These are phyloP conservation scores for Salvia rosmarinus DNA, from an alignment of 257 asterid species.

Conservation along the genomic window DNA sequence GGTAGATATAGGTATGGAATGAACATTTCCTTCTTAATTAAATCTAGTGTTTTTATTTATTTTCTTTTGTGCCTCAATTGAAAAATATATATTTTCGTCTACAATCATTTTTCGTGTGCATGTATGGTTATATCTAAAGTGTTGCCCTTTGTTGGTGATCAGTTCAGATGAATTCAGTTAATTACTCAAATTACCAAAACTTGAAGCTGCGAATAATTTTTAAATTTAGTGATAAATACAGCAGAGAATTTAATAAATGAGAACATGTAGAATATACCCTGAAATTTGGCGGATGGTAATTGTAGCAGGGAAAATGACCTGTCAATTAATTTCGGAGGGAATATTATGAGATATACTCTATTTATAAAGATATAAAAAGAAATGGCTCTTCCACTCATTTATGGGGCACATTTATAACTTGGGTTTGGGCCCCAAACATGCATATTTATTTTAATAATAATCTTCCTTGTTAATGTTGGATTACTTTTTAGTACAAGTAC, in stretches of 20 bases:
- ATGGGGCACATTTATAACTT: slow-evolving; percentile 19
- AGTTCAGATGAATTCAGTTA: neutral
- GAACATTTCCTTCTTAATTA: too few species aligned
- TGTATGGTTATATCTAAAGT: neutral
- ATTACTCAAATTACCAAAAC: neutral
- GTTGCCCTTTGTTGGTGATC: neutral
- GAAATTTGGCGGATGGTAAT: too few species aligned
- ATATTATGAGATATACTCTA: slow-evolving; percentile 2
- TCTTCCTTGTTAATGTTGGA: too few species aligned
- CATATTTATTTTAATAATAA: too few species aligned
- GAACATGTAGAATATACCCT: neutral
- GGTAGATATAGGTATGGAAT: too few species aligned
- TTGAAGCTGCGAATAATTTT: neutral
- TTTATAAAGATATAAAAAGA: neutral
- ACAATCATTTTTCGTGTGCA: too few species aligned
- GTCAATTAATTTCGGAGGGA: neutral
- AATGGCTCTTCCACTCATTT: slow-evolving; percentile 28
- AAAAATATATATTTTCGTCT: too few species aligned
- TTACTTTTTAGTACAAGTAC: too few species aligned
- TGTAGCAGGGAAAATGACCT: too few species aligned
- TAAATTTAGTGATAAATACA: neutral
- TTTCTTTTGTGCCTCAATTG: too few species aligned
- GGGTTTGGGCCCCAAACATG: too few species aligned
- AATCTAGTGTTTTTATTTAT: too few species aligned
- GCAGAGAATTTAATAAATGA: neutral